Evolutionary conservation across 768 basidiomycete species (phyloP), one percentile per base, ranked within the genome.

Genomic region (Leccinum incarnatum): DNA sequence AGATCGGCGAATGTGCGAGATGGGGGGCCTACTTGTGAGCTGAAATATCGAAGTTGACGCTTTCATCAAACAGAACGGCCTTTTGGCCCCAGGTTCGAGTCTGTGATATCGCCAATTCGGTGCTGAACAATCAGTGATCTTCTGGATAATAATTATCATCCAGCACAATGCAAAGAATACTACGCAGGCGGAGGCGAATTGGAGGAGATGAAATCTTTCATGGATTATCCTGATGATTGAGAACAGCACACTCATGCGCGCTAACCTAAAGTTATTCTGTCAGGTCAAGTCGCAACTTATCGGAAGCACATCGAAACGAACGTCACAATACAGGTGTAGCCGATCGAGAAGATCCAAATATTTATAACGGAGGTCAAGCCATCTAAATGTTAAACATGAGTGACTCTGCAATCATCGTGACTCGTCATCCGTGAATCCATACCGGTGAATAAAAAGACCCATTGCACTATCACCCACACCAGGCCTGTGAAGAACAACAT

Each of bases 231-330:
- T 61, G 56, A 56, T 60, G 23, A 67, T 64, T 19, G 66, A 67
- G 34, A 64, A 60, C 10, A 67, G 45, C 4, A 67, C 37, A 34
- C 66, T 67, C 60, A 62, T 58, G 37, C 60, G 65, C 5, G 53
- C 60, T 25, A 59, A 15, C 62, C 66, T 67, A 46, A 5, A 57
- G 1, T 19, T 19, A 42, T 42, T 0, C n/a, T 19, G 42, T 42
- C n/a, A 42, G 37, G n/a, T 5, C n/a, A 42, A 5, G n/a, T 42
- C n/a, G 10, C 17, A 42, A 42, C 10, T 29, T 29, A 19, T 19
- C 4, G 10, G 10, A 42, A 19, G 42, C 9, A 42, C n/a, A 42
- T 11, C 42, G 10, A 42, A n/a, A 42, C 42, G 42, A n/a, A 42
- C 42, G 42, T 42, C 42, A 19, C 42, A 19, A 42, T 42, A 11